These are phyloP conservation scores for Scheffersomyces titani DNA, from an alignment of 1,139 yeast species.

Conservation along the genomic window DNA sequence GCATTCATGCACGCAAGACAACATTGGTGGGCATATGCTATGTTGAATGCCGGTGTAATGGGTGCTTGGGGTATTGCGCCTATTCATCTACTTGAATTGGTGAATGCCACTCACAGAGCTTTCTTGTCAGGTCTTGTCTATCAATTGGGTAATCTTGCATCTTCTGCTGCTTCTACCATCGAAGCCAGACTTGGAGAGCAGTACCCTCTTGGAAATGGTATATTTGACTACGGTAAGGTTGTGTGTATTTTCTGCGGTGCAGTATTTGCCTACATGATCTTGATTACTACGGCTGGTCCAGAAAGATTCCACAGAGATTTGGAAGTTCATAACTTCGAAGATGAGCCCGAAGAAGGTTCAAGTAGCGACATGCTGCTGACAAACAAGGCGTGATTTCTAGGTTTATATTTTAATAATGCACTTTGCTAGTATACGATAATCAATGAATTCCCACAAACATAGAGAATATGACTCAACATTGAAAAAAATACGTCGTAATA, in stretches of 20 bases:
- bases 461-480: background rate
- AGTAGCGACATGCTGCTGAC: background rate
- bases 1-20: slow-evolving; percentile 20
- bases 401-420: background rate
- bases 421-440: background rate
- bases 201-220: slow-evolving; percentile 26
- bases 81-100: slow-evolving; percentile 36
- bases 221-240: slow-evolving; percentile 36
- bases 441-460: background rate
- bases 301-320: slow-evolving; percentile 20
- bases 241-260: slow-evolving; percentile 43
- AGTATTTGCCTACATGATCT: slow-evolving; percentile 31
- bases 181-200: slow-evolving; percentile 34
- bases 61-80: slow-evolving; percentile 45
- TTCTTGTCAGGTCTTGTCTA: slow-evolving; percentile 40
- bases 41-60: slow-evolving; percentile 32
- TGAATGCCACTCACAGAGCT: slow-evolving; percentile 36
- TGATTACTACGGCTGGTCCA: slow-evolving; percentile 33
- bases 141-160: slow-evolving; percentile 41
- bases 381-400: background rate
- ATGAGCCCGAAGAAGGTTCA: background rate
- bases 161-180: slow-evolving; percentile 39
- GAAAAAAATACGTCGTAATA: background rate
- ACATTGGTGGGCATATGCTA: slow-evolving; percentile 13
- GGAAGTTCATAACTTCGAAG: background rate